These are phyloP conservation scores for Pythium scleroteichum DNA, from an alignment of 352 stramenopile genomes.

Conservation along the genomic window DNA sequence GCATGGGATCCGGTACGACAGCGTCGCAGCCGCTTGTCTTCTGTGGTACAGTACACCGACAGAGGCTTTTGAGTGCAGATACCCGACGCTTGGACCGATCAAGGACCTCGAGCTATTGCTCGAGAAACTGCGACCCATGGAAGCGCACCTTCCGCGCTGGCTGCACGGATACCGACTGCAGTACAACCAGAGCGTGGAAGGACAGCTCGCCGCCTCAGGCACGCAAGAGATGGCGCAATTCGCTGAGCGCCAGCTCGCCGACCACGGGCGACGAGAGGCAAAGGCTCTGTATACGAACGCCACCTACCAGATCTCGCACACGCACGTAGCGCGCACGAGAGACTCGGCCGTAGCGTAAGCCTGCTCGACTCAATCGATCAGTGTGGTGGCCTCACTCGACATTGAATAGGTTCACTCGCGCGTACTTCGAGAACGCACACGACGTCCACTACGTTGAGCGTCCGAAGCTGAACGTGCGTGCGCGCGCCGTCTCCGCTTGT, in stretches of 20 bases:
- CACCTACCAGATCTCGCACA: constrained; percentile 57
- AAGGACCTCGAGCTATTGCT: constrained; percentile 47
- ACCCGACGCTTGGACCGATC: constrained; percentile 53
- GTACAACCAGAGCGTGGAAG: constrained; percentile 54
- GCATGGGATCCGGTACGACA: constrained; percentile 56
- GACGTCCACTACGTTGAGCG: constrained; percentile 56
- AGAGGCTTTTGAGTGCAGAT: constrained; percentile 25
- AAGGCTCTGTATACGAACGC: constrained; percentile 33
- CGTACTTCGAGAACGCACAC: constrained; percentile 60
- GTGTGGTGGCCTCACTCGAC: background rate
- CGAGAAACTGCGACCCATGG: constrained; percentile 41
- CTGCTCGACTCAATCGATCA: background rate
- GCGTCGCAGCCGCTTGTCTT: no score
- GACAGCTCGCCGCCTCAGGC: constrained; percentile 38
- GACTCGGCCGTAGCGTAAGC: constrained; percentile 60
- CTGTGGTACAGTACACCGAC: no score
- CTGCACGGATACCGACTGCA: constrained; percentile 55
- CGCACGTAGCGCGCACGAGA: constrained; percentile 55
- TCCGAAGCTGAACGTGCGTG: constrained; percentile 42
- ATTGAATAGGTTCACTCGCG: constrained; percentile 44
- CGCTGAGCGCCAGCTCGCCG: constrained; percentile 36
- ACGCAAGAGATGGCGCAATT: constrained; percentile 42
- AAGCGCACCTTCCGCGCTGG: constrained; percentile 43
- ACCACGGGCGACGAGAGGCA: constrained; percentile 10
- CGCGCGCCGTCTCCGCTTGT: background rate